Conservation (phyloP, 1,284 basidiomycete genomes). For the Papiliotrema flavescens region DNA sequence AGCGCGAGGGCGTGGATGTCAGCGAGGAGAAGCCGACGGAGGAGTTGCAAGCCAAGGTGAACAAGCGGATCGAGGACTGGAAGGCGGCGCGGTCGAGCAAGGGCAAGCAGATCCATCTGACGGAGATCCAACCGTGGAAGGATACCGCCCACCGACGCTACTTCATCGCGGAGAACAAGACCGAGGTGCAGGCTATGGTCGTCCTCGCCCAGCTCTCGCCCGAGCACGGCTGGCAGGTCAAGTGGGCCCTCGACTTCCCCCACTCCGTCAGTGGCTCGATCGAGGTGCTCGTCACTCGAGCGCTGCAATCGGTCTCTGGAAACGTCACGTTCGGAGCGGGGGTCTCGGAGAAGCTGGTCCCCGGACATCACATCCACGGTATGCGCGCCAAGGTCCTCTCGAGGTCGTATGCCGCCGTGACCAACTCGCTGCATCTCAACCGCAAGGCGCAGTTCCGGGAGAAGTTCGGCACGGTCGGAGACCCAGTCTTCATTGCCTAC, state of each 20-base stretch:
- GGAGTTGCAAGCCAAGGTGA: conserved; percentile 47
- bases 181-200: conserved; percentile 53
- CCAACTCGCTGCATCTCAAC: conserved; percentile 49
- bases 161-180: conserved; percentile 54
- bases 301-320: conserved; percentile 53
- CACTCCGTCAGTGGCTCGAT: conserved; percentile 55
- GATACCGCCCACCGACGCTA: conserved; percentile 57
- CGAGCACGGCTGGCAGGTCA: conserved; percentile 57
- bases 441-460: conserved; percentile 54
- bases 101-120: conserved; percentile 59
- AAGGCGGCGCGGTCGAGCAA: conserved; percentile 44
- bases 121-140: conserved; percentile 56
- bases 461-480: conserved; percentile 36
- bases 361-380: conserved; percentile 48
- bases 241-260: conserved; percentile 60
- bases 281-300: conserved; percentile 54
- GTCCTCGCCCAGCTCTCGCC: conserved; percentile 57
- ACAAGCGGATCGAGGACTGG: conserved; percentile 55
- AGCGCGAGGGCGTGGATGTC: conserved; percentile 55
- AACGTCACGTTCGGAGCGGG: conserved; percentile 53
- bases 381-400: conserved; percentile 52
- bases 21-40: conserved; percentile 45
- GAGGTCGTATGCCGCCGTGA: conserved; percentile 53
- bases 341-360: conserved; percentile 48
- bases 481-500: conserved; percentile 30